Percentiles rank a stretch among this genome's conserved stretches.
Evolutionary conservation across 2,329 filamentous ascomycete species (phyloP).

Genomic region (Trichoderma sp.): DNA sequence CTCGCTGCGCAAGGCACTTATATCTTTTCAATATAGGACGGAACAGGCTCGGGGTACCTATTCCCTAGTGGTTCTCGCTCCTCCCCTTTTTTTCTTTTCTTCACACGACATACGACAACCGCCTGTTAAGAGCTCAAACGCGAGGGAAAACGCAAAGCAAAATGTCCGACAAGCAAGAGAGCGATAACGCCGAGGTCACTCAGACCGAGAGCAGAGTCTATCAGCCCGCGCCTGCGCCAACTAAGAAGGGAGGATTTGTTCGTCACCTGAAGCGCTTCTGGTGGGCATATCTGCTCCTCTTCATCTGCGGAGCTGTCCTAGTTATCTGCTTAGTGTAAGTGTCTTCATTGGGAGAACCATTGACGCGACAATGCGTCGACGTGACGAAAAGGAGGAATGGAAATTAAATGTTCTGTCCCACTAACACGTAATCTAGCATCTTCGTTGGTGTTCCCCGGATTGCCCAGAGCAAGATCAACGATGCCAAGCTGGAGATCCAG

Average conservation of each 20-base stretch:
- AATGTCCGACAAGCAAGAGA: constrained; percentile 41
- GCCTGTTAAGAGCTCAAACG: not conserved
- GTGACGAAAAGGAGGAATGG: not conserved
- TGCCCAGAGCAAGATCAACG: constrained; percentile 55
- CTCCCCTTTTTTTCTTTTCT: not conserved
- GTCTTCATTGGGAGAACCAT: no score
- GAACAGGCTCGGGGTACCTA: not conserved
- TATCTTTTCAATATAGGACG: not conserved
- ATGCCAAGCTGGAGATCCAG: constrained; percentile 52
- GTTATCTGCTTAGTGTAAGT: constrained; percentile 61
- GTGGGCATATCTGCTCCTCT: constrained; percentile 58
- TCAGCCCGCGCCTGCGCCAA: constrained; percentile 23
- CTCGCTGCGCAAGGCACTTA: not conserved
- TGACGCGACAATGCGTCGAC: not conserved
- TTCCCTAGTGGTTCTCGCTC: not conserved
- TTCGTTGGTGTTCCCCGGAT: constrained; percentile 57
- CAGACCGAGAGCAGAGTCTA: constrained; percentile 36
- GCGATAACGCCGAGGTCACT: constrained; percentile 36
- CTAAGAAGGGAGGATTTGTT: constrained; percentile 39
- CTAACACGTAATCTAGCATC: constrained; percentile 41
- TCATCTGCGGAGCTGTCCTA: constrained; percentile 51
- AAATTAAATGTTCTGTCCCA: not conserved
- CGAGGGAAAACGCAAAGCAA: not conserved
- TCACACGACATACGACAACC: not conserved
- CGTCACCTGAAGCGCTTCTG: constrained; percentile 57